Percentiles rank a stretch among this genome's conserved stretches.
These are phyloP conservation scores for Phaeosphaeria sp. DNA, from an alignment of 2,329 filamentous ascomycete genomes.

Conservation along the genomic window DNA sequence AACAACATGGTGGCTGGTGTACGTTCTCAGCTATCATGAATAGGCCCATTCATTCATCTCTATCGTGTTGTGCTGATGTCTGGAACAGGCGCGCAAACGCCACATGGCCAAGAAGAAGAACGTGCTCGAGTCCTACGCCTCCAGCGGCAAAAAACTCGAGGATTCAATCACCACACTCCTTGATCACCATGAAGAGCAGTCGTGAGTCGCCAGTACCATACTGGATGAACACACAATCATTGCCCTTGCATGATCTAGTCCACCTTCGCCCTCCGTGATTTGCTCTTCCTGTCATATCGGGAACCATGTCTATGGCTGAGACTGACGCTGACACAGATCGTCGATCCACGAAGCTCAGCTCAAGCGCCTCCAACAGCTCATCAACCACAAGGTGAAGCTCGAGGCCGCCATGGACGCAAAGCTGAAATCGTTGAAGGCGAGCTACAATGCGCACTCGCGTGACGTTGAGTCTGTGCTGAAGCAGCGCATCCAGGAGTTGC, in stretches of 20 bases:
- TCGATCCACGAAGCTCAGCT: slow-evolving; percentile 30
- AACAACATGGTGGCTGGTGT: slow-evolving; percentile 30
- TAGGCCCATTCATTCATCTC: neutral
- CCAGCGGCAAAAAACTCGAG: slow-evolving; percentile 12
- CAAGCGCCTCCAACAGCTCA: slow-evolving; percentile 27
- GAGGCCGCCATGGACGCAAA: slow-evolving; percentile 33
- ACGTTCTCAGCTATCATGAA: slow-evolving; percentile 12
- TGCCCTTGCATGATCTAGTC: neutral
- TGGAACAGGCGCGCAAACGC: slow-evolving; percentile 36
- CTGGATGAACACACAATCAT: neutral
- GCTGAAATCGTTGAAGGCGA: slow-evolving; percentile 17
- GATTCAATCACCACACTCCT: slow-evolving; percentile 31
- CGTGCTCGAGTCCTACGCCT: slow-evolving; percentile 29
- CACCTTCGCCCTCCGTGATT: neutral
- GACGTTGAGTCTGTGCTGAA: slow-evolving; percentile 30
- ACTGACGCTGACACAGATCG: slow-evolving; percentile 19
- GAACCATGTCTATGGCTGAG: no score
- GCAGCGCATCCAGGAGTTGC: slow-evolving; percentile 27
- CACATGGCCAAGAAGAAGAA: slow-evolving; percentile 21
- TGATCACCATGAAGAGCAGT: slow-evolving; percentile 29
- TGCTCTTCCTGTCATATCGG: neutral
- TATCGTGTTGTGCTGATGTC: slow-evolving; percentile 1
- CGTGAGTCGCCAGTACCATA: slow-evolving; percentile 28
- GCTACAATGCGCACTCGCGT: slow-evolving; percentile 29
- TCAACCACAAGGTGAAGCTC: slow-evolving; percentile 30